Base-by-base conservation (phyloP, 2,329 filamentous ascomycete species). In the Fusarium acutatum region DNA sequence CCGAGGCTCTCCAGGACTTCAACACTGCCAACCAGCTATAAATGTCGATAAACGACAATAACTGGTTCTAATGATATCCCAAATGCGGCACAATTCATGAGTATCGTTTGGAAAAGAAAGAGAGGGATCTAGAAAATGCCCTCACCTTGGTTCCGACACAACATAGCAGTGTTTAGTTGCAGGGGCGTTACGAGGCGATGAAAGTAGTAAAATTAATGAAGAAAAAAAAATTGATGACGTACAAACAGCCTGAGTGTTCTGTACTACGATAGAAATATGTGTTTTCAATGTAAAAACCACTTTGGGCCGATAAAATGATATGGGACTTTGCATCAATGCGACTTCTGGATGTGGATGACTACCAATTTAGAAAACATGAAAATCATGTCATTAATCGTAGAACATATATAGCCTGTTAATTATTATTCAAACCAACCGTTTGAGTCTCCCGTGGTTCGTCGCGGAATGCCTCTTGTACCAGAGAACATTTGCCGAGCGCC, bases 1-100 rank as follows among this genome's bases (percentile, higher is more conserved):
- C 90, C 78, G 90, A 92, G 83, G 96, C 93, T 69, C 91, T 99
- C 73, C 87, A 92, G 80, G 96, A 98, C 88, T 99, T 99, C 90
- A 95, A 96, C 88, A 79, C 78, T 62, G 78, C 80, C 60, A 77
- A 77, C 64, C 79, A 82, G 73, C 62, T 83, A 56, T 84, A 82
- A 79, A 64, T 44, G 60, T 67, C 59, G n/a, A 34, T 28, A n/a
- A 37, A 69, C 18, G 61, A 56, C 54, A 49, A 46, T 53, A 37
- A n/a, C 43, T 54, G 47, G 64, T 47, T 67, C 40, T 71, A 67
- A 67, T 70, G 71, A 77, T 69, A 74, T 64, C 62, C 65, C 61
- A 61, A 35, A 57, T 70, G 66, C 62, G 67, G 60, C 47, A 60
- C 44, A 54, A 67, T 67, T 43, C 70, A 68, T 69, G 56, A 67